Evolutionary conservation across 768 basidiomycete species (phyloP).

Genomic region (Holtermannia corniformis): DNA sequence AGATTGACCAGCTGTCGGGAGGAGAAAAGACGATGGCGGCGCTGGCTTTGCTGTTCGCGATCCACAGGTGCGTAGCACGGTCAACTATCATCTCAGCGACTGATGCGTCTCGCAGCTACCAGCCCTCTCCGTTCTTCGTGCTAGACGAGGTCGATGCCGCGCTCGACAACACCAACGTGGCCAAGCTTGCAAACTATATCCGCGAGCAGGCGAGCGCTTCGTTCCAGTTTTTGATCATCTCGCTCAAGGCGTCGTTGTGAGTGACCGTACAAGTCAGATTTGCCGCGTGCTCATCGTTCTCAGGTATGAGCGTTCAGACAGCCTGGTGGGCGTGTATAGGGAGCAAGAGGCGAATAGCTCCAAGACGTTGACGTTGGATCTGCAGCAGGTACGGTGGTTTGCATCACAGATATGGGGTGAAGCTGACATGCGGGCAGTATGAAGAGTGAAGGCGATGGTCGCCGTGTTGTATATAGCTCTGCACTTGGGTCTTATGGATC

Average conservation of each 20-base stretch:
- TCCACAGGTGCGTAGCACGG: slow-evolving; percentile 60
- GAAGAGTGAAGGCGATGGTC: not conserved
- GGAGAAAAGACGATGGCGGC: slow-evolving; percentile 99
- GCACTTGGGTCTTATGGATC: too few relatives aligned
- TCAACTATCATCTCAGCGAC: not conserved
- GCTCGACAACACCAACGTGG: slow-evolving; percentile 96
- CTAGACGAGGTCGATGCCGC: slow-evolving; percentile 98
- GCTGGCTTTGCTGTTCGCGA: slow-evolving; percentile 88
- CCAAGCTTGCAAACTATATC: slow-evolving; percentile 89
- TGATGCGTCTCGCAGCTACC: slow-evolving; percentile 53
- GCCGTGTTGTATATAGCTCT: not conserved
- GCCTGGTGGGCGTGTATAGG: slow-evolving; percentile 85
- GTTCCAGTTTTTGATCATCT: slow-evolving; percentile 97
- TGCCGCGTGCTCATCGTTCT: slow-evolving; percentile 2
- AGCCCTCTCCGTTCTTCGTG: slow-evolving; percentile 95
- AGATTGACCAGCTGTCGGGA: slow-evolving; percentile 97
- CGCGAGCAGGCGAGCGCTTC: slow-evolving; percentile 66
- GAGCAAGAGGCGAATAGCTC: slow-evolving; percentile 93
- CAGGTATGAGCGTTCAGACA: slow-evolving; percentile 72
- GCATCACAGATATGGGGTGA: not conserved
- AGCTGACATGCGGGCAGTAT: not conserved
- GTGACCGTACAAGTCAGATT: too few relatives aligned
- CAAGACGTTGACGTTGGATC: slow-evolving; percentile 79
- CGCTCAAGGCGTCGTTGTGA: slow-evolving; percentile 74
- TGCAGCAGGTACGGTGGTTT: slow-evolving; percentile 41